Evolutionary conservation across 352 stramenopile species (phyloP), one percentile per base, ranked within the genome.

Genomic region (Blastocystis hominis): DNA sequence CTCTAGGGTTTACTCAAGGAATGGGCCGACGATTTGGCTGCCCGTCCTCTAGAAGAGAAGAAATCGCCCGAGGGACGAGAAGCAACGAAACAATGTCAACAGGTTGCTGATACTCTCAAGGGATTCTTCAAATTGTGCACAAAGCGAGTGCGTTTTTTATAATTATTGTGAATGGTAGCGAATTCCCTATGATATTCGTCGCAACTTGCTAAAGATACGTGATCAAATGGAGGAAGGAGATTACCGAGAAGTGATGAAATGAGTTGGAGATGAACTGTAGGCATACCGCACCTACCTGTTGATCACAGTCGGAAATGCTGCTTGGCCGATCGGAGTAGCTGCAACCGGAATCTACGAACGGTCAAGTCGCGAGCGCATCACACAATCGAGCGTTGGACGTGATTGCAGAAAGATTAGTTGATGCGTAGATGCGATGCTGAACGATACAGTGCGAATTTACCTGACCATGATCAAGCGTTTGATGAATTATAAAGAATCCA

Each of bases 91-190:
- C 20, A 40, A 5, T 84, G 72, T 44, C 72, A 84, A 50, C 72
- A 84, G 44, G 47, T 44, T 6, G 72, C 72, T n/a, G 72, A 84
- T 66, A 84, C 72, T 34, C 44, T 84, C n/a, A 84, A 84, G 55
- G 72, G 72, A 2, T 84, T 84, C 53, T 84, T 84, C 44, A 84
- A 84, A 66, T 40, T 84, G n/a, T 84, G 72, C 34, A 69, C 72
- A 50, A 84, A 84, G 4, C 3, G 72, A 34, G 72, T 78, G 40
- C 2, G 17, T 53, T 24, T 76, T 1, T 24, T 38, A 53, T 30
- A 17, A 17, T 3, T 6, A 56, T 10, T 66, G 10, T 15, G 5
- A 5, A 84, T 17, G 24, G 4, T 84, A 84, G 72, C 64, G 24
- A 64, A 61, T 84, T 84, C 72, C 72, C n/a, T 84, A 68, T 46